Evolutionary conservation across 2,329 filamentous ascomycete species (phyloP).

Genomic region (Zopfia rhizophila): DNA sequence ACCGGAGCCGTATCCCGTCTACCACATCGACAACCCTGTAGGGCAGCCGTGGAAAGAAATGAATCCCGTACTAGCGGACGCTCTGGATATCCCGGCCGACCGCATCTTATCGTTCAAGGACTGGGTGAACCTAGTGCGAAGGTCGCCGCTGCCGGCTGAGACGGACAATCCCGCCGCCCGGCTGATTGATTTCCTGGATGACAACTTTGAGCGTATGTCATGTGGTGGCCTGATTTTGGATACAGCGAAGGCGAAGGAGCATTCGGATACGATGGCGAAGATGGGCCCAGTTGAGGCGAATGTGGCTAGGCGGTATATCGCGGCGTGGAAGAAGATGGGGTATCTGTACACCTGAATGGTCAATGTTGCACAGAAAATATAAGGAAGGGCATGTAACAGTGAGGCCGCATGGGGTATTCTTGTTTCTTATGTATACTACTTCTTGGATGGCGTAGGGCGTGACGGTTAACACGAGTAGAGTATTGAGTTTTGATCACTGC

Average conservation of each 20-base stretch:
- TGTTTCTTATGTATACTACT: too few relatives aligned
- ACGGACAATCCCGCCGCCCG: constrained; percentile 40
- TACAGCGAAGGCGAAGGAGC: constrained; percentile 42
- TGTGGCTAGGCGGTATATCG: constrained; percentile 46
- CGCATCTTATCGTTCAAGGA: constrained; percentile 51
- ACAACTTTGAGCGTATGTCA: constrained; percentile 54
- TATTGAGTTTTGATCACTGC: too few relatives aligned
- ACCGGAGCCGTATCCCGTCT: constrained; percentile 43
- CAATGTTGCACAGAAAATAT: too few relatives aligned
- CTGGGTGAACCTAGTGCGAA: constrained; percentile 52
- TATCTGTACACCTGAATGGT: too few relatives aligned
- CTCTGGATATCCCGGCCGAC: constrained; percentile 25
- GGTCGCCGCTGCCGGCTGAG: constrained; percentile 17
- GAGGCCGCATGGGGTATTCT: too few relatives aligned
- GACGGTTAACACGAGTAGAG: too few relatives aligned
- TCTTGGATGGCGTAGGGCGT: too few relatives aligned
- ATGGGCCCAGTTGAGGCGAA: constrained; percentile 48
- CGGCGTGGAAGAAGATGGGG: too few relatives aligned
- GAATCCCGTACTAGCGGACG: constrained; percentile 43
- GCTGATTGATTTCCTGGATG: constrained; percentile 43
- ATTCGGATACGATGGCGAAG: constrained; percentile 50
- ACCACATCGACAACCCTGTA: constrained; percentile 58
- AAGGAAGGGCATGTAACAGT: too few relatives aligned
- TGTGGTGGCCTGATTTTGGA: constrained; percentile 56
- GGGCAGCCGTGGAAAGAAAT: constrained; percentile 54